phyloP scores from a whole-genome alignment of 2,329 filamentous ascomycete genomes.

The Alternaria postmessia region DNA sequence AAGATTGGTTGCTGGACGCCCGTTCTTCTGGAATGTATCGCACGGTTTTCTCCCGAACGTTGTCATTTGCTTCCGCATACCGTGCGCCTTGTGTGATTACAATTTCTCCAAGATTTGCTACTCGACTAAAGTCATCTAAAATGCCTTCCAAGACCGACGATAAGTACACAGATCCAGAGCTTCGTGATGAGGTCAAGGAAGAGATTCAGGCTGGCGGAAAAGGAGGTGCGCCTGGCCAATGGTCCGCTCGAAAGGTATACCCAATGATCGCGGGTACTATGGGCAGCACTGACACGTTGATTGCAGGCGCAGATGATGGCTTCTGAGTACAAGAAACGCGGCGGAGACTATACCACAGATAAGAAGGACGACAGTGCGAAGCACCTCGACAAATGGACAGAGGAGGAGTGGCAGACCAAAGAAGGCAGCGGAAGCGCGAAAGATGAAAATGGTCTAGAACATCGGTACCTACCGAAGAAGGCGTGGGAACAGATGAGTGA shows the following conservation, averaged over 20 bases:
- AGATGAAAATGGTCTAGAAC: conserved; percentile 39
- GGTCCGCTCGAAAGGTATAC: conserved; percentile 58
- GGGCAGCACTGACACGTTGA: background rate
- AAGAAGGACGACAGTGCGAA: conserved; percentile 56
- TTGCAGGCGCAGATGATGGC: conserved; percentile 58
- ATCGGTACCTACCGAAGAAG: conserved; percentile 50
- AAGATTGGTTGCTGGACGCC: conserved; percentile 6
- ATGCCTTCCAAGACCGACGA: conserved; percentile 55
- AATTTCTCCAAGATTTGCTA: background rate
- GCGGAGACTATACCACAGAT: conserved; percentile 57
- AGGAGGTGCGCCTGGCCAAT: conserved; percentile 59
- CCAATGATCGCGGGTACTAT: background rate
- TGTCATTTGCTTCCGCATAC: background rate
- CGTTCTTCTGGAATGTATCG: conserved; percentile 8
- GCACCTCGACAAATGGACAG: conserved; percentile 55
- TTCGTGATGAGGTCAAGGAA: conserved; percentile 57
- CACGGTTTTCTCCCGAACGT: background rate
- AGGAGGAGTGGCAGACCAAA: conserved; percentile 62
- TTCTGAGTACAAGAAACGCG: conserved; percentile 58
- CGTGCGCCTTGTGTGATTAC: background rate
- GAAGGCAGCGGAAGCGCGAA: conserved; percentile 57
- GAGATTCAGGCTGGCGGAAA: conserved; percentile 58
- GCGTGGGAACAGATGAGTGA: conserved; percentile 60
- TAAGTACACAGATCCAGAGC: conserved; percentile 58
- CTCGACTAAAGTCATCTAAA: conserved; percentile 3